These are phyloP conservation scores for Cyclotella atomus DNA, from an alignment of 108 stramenopile genomes.

Conservation along the genomic window DNA sequence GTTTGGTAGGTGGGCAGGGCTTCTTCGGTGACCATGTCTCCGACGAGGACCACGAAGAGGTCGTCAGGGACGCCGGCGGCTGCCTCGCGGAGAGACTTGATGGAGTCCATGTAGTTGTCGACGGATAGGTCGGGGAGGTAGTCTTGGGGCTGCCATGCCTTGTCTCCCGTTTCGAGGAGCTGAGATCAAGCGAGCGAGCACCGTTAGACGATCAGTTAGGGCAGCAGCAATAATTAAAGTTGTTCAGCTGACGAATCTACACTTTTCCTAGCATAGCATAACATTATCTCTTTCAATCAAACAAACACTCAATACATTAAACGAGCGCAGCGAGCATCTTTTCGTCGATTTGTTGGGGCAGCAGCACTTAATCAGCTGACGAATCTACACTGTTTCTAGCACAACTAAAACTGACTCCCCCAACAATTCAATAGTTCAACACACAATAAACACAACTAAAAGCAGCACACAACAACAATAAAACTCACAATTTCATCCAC, in stretches of 20 bases:
- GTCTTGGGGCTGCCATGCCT: conserved; percentile 92
- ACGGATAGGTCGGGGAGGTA: conserved; percentile 86
- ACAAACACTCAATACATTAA: too few species aligned
- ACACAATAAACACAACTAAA: not conserved
- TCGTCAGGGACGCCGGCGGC: conserved; percentile 81
- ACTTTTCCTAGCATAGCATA: too few species aligned
- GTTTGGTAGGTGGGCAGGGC: conserved; percentile 94
- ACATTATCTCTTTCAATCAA: not conserved
- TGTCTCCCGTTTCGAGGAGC: conserved; percentile 90
- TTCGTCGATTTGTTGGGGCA: too few species aligned
- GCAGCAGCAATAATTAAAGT: not conserved
- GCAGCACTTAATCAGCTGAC: too few species aligned
- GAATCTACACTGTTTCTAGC: too few species aligned
- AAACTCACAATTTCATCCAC: conserved; percentile 85
- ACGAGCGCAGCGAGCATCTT: too few species aligned
- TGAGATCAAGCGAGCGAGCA: conserved; percentile 16
- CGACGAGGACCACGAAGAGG: conserved; percentile 85
- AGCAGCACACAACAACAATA: not conserved
- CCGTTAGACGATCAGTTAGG: not conserved
- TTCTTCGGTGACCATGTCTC: conserved; percentile 95
- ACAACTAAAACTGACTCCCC: too few species aligned
- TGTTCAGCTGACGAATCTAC: not conserved
- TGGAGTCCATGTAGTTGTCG: conserved; percentile 72
- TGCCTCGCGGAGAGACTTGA: conserved; percentile 76
- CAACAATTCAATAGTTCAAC: not conserved